A percentile compares a stretch with the other conserved stretches of the same genome.
Conservation (phyloP, 495 filamentous ascomycete genomes). For the Penicillium macrosclerotiorum region DNA sequence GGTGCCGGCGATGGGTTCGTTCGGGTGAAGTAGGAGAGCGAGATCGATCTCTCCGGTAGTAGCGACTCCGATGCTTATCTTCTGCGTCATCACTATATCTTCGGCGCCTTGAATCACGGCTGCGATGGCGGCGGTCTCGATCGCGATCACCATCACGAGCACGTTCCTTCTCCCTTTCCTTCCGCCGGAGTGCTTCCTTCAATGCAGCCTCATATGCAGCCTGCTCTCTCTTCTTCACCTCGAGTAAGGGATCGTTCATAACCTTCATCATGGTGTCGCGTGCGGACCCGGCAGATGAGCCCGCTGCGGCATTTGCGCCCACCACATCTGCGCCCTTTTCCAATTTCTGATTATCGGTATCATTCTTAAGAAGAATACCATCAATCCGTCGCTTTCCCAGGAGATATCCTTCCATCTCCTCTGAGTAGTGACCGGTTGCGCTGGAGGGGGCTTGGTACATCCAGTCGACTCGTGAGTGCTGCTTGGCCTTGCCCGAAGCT, state of each 20-base stretch:
- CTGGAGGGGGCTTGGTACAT: constrained; percentile 90
- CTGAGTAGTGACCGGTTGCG: constrained; percentile 75
- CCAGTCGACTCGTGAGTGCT: constrained; percentile 85
- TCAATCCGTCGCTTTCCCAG: constrained; percentile 91
- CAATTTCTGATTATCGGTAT: constrained; percentile 68
- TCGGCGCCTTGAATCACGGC: constrained; percentile 26
- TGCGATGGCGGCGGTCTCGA: constrained; percentile 19
- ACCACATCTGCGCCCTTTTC: constrained; percentile 74
- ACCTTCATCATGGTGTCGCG: constrained; percentile 83
- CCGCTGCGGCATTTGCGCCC: constrained; percentile 56
- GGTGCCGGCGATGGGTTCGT: constrained; percentile 26
- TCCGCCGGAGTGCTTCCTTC: constrained; percentile 73
- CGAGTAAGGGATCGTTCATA: constrained; percentile 81
- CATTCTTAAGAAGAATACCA: constrained; percentile 74
- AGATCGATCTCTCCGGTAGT: constrained; percentile 28
- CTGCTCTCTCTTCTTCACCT: constrained; percentile 90
- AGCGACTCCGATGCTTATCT: constrained; percentile 28
- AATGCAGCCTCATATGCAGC: constrained; percentile 85
- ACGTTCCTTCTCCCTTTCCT: constrained; percentile 63
- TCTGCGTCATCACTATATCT: constrained; percentile 28
- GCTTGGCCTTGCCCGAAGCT: constrained; percentile 75
- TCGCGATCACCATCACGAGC: constrained; percentile 27
- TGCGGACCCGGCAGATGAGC: constrained; percentile 58
- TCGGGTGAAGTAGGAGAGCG: constrained; percentile 31
- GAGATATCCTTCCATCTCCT: constrained; percentile 92